Base-by-base conservation (phyloP, 305 asterid species). In the Withania somnifera region DNA sequence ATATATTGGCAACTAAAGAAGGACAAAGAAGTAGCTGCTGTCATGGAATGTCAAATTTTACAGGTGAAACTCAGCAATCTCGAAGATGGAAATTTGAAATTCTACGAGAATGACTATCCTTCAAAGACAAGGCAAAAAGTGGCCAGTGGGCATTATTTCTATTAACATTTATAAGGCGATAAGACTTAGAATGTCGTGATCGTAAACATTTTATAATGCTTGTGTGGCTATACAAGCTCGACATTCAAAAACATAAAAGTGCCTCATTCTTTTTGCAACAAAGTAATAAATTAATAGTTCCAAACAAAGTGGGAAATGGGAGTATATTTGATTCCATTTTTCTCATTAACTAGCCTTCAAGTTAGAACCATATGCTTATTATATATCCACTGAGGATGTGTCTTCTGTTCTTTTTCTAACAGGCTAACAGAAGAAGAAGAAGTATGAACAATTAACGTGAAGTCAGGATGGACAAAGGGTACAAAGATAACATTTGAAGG, bases 381-480 rank as follows among this genome's bases (percentile, higher is more conserved):
- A 1, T 30, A 56, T 20, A 61, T 30, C 3, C 13, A 22, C 24
- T 63, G 22, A 63, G 42, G 22, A 63, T 32, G 75, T 17, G 14
- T 2, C 47, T 0, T 45, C 51, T 28, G 79, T 36, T 32, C 15
- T 24, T 19, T n/a, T 50, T 77, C 38, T 80, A 52, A 40, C 89
- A 91, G 95, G 84, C 86, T 88, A 79, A 84, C 89, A 42, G 87
- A 88, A 66, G 89, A 89, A 80, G 96, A 89, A 17, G 93, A 94
- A 81, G 82, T 81, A 68, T 83, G 92, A 17, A 90, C 92, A 4
- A 91, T 93, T 64, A 91, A 91, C 84, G 96, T 93, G 81, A 84
- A 90, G 81, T 94, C 96, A 2, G 98, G 98, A 32, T 93, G 95
- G 98, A 89, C 79, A 47, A 90, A 85, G 86, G 97, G 94, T 1